phyloP scores from a whole-genome alignment of 164 flowering plant species.

The Tetrastigma voinierianum region DNA sequence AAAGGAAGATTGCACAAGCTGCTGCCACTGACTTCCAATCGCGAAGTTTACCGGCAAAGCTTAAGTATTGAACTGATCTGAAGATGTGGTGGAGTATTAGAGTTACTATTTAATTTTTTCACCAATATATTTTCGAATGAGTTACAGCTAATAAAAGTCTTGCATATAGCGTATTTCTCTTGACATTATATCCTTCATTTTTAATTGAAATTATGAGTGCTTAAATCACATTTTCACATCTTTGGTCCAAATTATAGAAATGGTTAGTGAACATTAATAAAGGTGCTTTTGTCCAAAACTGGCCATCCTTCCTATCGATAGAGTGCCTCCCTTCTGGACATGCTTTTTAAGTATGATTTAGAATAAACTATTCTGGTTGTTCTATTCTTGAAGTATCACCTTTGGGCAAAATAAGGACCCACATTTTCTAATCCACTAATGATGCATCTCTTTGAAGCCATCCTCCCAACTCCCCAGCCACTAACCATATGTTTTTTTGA shows the following conservation, averaged over 20 bases:
- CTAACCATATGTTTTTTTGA: background rate
- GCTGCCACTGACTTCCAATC: slow-evolving; percentile 66
- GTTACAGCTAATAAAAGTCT: no score
- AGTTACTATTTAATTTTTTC: no score
- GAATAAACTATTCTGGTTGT: background rate
- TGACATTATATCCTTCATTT: no score
- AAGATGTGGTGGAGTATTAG: slow-evolving; percentile 91
- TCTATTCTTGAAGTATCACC: background rate
- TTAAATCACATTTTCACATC: no score
- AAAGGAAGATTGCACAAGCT: slow-evolving; percentile 90
- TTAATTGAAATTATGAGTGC: no score
- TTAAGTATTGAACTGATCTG: slow-evolving; percentile 79
- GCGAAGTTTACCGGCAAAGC: slow-evolving; percentile 77
- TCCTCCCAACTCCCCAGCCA: background rate
- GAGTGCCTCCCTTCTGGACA: no score
- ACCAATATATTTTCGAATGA: no score
- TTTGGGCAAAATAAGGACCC: background rate
- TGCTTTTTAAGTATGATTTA: background rate
- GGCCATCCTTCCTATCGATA: no score
- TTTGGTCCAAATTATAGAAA: background rate
- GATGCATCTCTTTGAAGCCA: background rate
- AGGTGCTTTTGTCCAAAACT: background rate
- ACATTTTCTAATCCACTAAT: no score
- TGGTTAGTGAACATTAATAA: background rate
- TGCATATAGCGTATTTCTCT: no score